Evolutionary conservation across 225 moss, liverwort and hornwort species (phyloP).

Genomic region (Pseudoscleropodium purum): DNA sequence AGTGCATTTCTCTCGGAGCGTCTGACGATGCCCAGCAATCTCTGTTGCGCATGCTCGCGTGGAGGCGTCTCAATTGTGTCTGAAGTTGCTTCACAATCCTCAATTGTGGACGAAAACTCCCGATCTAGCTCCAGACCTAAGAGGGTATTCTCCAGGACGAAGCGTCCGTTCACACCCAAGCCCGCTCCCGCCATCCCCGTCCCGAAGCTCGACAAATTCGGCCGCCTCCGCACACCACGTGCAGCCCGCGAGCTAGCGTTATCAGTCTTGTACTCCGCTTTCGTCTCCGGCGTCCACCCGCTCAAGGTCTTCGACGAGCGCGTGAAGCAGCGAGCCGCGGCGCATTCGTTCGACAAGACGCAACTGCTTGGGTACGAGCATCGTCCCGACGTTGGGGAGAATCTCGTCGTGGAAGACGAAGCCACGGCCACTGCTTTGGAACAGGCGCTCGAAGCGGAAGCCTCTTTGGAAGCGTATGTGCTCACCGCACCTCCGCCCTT

Average conservation of each 20-base stretch:
- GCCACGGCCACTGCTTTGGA: conserved; percentile 26
- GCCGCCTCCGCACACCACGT: conserved; percentile 47
- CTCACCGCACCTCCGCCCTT: conserved; percentile 46
- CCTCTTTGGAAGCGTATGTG: conserved; percentile 24
- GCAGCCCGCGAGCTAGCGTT: conserved; percentile 52
- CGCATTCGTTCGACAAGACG: conserved; percentile 41
- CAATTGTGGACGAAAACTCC: background rate
- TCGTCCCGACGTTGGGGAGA: conserved; percentile 30
- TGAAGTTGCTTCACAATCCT: background rate
- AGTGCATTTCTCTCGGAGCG: conserved; percentile 10
- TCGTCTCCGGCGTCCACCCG: conserved; percentile 47
- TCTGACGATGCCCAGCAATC: background rate
- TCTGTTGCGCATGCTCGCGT: background rate
- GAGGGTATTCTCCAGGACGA: conserved; percentile 23
- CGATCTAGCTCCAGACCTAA: background rate
- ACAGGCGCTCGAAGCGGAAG: conserved; percentile 38
- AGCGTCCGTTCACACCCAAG: conserved; percentile 12
- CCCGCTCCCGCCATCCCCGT: background rate
- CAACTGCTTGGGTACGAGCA: conserved; percentile 39
- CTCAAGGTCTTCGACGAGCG: conserved; percentile 49
- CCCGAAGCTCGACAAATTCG: conserved; percentile 48
- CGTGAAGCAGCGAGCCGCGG: conserved; percentile 28
- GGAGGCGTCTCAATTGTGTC: background rate
- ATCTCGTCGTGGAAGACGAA: conserved; percentile 40
- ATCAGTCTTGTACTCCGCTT: conserved; percentile 45